Evolutionary conservation across 108 stramenopile genomes (phyloP), one percentile per base, ranked within the genome.

Genomic region (Skeletonema marinoi): DNA sequence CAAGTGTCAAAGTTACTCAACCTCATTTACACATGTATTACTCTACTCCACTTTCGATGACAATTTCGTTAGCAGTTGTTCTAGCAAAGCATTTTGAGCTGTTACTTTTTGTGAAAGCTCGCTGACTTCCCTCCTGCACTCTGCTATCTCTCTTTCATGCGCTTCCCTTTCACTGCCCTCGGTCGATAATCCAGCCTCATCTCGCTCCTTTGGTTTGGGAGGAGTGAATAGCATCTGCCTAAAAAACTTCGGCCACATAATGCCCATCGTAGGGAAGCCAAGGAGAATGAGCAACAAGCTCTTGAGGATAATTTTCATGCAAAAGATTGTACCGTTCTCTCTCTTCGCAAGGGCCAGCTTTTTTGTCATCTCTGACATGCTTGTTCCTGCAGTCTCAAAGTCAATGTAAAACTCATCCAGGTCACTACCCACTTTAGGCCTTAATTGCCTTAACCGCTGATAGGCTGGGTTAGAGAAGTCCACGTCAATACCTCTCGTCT

Each of bases 191-290:
- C 6, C 50, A 51, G 19, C 1, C 6, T 51, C 17, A 19, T 63
- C 25, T n/a, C 1, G 16, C 32, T 63, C 32, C 19, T 33, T 32
- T 63, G 62, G 62, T 2, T 32, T 63, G 32, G 62, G 32, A 16
- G 62, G 62, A n/a, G 62, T 63, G 8, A 63, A 63, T 21, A 63
- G 8, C n/a, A 63, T 63, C 62, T 63, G 62, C 32, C 62, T 63
- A 13, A 63, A 63, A 21, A 63, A 63, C 25, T 63, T 63, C 4
- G 62, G 62, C 62, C 62, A 63, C 5, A 63, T 3, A 4, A 63
- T 21, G 5, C 62, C 62, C 16, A 16, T 32, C 3, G 62, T 63
- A 4, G 62, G 62, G 32, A 63, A 63, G 14, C 62, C 62, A n/a
- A 63, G 32, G 6, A 63, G 16, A 1, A 63, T 63, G 3, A 63